phyloP scores from a whole-genome alignment of 805 yeast species.

The Schizosaccharomyces japonicus region DNA sequence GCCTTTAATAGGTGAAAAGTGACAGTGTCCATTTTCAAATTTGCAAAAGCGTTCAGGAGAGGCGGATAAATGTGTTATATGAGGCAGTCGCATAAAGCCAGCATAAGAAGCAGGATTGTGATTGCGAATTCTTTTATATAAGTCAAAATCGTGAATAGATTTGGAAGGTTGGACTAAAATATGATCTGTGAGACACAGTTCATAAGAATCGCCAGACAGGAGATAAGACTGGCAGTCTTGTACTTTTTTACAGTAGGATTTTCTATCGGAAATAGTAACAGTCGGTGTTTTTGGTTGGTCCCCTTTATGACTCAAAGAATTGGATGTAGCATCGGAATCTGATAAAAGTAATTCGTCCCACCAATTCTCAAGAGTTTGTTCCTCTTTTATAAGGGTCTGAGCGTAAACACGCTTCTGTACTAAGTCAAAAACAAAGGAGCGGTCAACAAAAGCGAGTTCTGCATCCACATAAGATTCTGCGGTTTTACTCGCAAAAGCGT shows the following conservation, averaged over 20 bases:
- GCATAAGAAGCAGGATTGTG: constrained; percentile 87
- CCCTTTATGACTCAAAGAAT: no score
- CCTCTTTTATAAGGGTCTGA: constrained; percentile 22
- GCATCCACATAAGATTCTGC: background rate
- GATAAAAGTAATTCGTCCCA: background rate
- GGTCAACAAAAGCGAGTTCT: constrained; percentile 40
- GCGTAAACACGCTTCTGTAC: constrained; percentile 23
- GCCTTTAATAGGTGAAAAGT: constrained; percentile 87
- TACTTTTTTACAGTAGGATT: constrained; percentile 32
- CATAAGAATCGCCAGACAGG: constrained; percentile 73
- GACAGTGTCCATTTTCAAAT: constrained; percentile 44
- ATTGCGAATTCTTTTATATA: constrained; percentile 45
- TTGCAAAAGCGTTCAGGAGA: constrained; percentile 85
- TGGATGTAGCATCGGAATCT: no score
- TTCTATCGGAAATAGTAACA: constrained; percentile 20
- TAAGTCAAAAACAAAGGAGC: constrained; percentile 35
- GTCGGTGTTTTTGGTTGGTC: background rate
- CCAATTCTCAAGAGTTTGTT: background rate
- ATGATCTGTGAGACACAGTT: constrained; percentile 66
- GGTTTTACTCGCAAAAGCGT: background rate
- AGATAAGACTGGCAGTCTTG: constrained; percentile 40
- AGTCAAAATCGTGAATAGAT: constrained; percentile 28
- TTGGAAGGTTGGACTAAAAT: constrained; percentile 5
- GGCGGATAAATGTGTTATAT: constrained; percentile 45
- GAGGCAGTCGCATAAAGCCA: constrained; percentile 47